Evolutionary conservation across 192 early-diverging fungal species (phyloP), one percentile per base, ranked within the genome.

Genomic region (Linnemannia schmuckeri): DNA sequence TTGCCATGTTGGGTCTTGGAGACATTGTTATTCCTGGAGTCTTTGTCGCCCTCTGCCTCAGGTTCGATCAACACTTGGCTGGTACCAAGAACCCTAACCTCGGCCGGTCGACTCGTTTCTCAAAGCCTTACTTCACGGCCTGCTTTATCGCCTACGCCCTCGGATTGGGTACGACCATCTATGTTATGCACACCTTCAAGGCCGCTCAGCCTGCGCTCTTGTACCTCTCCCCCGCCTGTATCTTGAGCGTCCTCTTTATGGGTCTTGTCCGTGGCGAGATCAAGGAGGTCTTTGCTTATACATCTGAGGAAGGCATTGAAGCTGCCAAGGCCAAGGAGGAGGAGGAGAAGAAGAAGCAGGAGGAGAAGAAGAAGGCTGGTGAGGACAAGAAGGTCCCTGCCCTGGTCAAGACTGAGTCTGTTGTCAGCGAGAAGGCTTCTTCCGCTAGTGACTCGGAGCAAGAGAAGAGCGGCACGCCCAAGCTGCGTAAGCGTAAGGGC

Each of bases 21-120:
- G 98, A 99, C 72, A 99, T 99, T 85, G 97, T 98, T 4, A 95
- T 99, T 57, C 98, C 98, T 8, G 98, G 97, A 81, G 95, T 99
- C 75, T 98, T 97, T 88, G 94, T 99, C 4, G 97, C 97, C 3
- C 91, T 99, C 30, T 97, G 96, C 80, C 84, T 98, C 79, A 91
- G 95, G 61, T 99, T 96, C 81, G 98, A 99, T 91, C 94, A 97
- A 40, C 92, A 95, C 87, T 89, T 90, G 74, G 94, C 93, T 75
- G 90, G 97, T 78, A 90, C 90, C 69, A 86, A 90, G 72, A 86
- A 93, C 35, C 90, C 89, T 13, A 89, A 85, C 33, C 92, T 91
- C 17, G 91, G 92, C 71, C 88, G 88, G 55, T 85, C 93, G 35
- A 91, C 92, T 30, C 77, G 79, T 20, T 99, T 97, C 85, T 88